Conservation (phyloP, 345 rosid species). For the Syzygium grande region DNA sequence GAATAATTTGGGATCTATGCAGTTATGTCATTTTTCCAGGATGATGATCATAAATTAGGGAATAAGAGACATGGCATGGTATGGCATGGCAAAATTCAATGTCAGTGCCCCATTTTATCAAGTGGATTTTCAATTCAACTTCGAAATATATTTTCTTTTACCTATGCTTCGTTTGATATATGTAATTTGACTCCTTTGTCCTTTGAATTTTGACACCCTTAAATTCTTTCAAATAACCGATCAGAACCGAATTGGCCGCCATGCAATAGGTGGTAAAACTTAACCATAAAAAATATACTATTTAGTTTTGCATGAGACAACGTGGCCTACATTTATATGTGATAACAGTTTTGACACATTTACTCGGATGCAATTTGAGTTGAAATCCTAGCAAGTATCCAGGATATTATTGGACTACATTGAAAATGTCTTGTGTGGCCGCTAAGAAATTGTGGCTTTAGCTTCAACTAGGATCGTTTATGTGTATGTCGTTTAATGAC, state of each 20-base stretch:
- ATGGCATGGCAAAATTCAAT: not conserved
- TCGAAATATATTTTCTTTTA: not conserved
- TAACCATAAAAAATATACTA: not conserved
- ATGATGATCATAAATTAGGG: not conserved
- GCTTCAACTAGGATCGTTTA: not conserved
- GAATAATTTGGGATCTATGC: not conserved
- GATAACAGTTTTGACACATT: not conserved
- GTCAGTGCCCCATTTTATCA: not conserved
- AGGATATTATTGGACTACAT: not conserved
- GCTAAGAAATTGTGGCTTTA: not conserved
- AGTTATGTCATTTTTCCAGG: not conserved
- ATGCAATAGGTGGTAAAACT: too few relatives aligned
- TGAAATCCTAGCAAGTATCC: too few relatives aligned
- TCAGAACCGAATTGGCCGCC: too few relatives aligned
- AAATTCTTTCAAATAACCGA: not conserved
- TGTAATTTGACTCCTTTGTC: not conserved
- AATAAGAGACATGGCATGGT: not conserved
- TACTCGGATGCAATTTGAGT: too few relatives aligned
- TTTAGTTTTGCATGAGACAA: not conserved
- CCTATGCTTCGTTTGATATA: not conserved
- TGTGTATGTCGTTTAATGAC: not conserved
- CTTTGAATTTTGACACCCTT: not conserved
- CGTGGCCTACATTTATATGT: not conserved
- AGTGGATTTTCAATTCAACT: not conserved
- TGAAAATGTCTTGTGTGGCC: not conserved